A percentile compares a stretch with the other conserved stretches of the same genome.
Conservation (phyloP, 2,329 filamentous ascomycete species). For the Beauveria medogensis region DNA sequence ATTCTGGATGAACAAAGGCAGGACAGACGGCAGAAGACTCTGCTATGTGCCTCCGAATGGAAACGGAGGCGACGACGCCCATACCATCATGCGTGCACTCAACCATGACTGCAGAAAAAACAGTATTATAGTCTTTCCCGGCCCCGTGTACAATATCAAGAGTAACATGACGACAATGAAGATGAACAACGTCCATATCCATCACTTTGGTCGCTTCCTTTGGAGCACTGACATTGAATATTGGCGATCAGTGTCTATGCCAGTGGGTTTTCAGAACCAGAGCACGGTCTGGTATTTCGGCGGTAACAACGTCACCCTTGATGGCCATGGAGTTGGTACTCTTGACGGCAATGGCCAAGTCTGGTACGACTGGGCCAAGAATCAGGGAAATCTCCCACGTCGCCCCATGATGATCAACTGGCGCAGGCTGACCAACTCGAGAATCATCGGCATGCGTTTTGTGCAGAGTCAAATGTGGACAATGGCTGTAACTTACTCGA, state of each 20-base stretch:
- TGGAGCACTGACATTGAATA: constrained; percentile 41
- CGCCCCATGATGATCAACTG: constrained; percentile 45
- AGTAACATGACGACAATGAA: constrained; percentile 26
- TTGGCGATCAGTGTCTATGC: constrained; percentile 43
- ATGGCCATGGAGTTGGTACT: constrained; percentile 43
- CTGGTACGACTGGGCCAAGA: constrained; percentile 46
- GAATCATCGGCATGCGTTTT: constrained; percentile 40
- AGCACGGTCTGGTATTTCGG: constrained; percentile 47
- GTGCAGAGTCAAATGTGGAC: constrained; percentile 55
- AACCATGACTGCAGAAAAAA: constrained; percentile 22
- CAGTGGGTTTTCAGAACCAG: constrained; percentile 47
- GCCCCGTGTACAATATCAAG: constrained; percentile 26
- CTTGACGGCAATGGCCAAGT: constrained; percentile 52
- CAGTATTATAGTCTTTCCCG: constrained; percentile 25
- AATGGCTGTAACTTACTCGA: constrained; percentile 42
- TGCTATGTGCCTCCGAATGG: constrained; percentile 21
- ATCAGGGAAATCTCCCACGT: constrained; percentile 36
- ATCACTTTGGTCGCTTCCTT: constrained; percentile 30
- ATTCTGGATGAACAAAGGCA: not conserved
- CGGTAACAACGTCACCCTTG: constrained; percentile 40
- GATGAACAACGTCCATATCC: constrained; percentile 33
- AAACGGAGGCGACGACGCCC: constrained; percentile 24
- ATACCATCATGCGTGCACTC: constrained; percentile 24
- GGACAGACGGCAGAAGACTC: not conserved
- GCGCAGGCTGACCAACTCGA: constrained; percentile 35